Evolutionary conservation across 441 rosid species (phyloP).

Genomic region (Gossypium davidsonii): DNA sequence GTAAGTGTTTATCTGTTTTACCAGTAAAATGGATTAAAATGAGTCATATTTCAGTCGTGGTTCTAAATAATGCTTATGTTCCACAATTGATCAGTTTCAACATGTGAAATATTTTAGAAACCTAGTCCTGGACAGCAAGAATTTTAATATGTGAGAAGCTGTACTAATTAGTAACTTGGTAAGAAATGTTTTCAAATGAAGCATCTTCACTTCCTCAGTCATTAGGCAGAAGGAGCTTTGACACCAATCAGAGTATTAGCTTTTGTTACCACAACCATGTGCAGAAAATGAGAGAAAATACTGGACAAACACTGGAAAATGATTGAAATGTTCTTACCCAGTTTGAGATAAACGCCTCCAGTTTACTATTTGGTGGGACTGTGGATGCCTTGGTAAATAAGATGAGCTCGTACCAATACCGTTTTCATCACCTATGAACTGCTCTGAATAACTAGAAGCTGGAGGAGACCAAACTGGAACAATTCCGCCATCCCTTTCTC

Average conservation of each 20-base stretch:
- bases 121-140: background rate
- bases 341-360: constrained; percentile 90
- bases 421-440: constrained; percentile 66
- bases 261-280: background rate
- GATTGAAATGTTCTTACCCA: constrained; percentile 51
- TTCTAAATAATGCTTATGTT: background rate
- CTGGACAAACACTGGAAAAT: constrained; percentile 17
- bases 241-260: background rate
- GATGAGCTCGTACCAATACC: constrained; percentile 67
- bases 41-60: background rate
- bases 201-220: constrained; percentile 8
- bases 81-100: background rate
- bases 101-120: background rate
- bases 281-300: constrained; percentile 6
- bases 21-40: constrained; percentile 24
- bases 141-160: background rate
- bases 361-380: constrained; percentile 69
- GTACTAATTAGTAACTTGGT: background rate
- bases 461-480: constrained; percentile 93
- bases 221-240: background rate
- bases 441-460: constrained; percentile 65
- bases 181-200: background rate
- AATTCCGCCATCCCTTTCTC: constrained; percentile 84
- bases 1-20: constrained; percentile 15
- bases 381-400: constrained; percentile 76